phyloP scores from a whole-genome alignment of 768 basidiomycete genomes.

The Xanthoconium stramineum region DNA sequence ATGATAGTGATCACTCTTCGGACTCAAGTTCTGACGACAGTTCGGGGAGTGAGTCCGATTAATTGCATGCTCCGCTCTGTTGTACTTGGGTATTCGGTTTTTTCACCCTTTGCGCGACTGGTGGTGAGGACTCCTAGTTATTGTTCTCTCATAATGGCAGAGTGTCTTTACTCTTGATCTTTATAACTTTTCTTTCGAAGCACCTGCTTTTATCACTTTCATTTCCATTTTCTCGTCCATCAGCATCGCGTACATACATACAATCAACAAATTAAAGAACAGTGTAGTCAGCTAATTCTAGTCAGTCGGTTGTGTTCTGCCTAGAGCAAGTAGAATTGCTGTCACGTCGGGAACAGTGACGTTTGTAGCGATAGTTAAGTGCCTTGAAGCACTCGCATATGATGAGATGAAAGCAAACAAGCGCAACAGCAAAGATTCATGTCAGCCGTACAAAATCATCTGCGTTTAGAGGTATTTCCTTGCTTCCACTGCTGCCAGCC shows the following conservation, averaged over 20 bases:
- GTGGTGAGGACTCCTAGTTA: conserved; percentile 27
- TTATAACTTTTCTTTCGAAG: conserved; percentile 33
- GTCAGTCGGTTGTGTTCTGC: conserved; percentile 24
- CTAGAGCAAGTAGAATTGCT: conserved; percentile 23
- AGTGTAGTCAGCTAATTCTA: conserved; percentile 51
- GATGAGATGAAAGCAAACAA: not conserved
- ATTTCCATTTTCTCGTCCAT: conserved; percentile 18
- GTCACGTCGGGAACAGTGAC: conserved; percentile 6
- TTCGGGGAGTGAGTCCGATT: conserved; percentile 84
- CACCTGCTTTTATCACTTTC: conserved; percentile 24
- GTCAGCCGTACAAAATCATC: conserved; percentile 6
- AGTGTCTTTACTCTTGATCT: conserved; percentile 33
- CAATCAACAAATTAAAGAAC: conserved; percentile 41
- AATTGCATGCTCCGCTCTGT: conserved; percentile 25
- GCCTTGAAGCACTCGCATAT: not conserved
- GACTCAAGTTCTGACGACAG: conserved; percentile 80
- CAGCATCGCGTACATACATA: conserved; percentile 38
- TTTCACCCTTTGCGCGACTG: conserved; percentile 9
- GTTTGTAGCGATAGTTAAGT: conserved; percentile 16
- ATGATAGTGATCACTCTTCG: conserved; percentile 70
- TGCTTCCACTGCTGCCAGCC: conserved; percentile 57
- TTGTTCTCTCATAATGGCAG: conserved; percentile 26
- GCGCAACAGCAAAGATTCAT: not conserved
- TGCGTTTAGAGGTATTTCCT: conserved; percentile 18
- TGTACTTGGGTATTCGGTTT: conserved; percentile 14